phyloP scores from a whole-genome alignment of 192 early-diverging fungal species.

The Physocladia obscura region DNA sequence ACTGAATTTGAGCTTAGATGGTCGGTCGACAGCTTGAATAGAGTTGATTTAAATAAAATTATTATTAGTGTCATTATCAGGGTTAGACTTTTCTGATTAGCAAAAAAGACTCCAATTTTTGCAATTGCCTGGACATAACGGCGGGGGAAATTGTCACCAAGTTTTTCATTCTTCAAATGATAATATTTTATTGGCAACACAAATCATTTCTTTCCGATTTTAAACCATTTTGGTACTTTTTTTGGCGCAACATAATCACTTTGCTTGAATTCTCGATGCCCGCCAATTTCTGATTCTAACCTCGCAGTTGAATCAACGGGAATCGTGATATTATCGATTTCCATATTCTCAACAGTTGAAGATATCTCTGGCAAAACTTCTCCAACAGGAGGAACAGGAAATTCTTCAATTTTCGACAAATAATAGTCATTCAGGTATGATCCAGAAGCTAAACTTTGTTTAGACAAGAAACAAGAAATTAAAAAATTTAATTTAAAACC shows the following conservation, averaged over 20 bases:
- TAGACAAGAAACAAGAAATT: neutral
- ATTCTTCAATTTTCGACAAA: conserved; percentile 17
- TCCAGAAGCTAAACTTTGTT: neutral
- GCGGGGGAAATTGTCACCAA: no score
- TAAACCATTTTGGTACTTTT: conserved; percentile 47
- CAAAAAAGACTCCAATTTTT: no score
- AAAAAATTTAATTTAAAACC: conserved; percentile 9
- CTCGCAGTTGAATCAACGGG: neutral
- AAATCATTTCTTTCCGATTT: conserved; percentile 41
- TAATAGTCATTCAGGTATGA: conserved; percentile 14
- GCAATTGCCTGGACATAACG: no score
- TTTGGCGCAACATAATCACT: conserved; percentile 2
- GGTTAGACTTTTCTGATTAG: no score
- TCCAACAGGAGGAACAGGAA: conserved; percentile 21
- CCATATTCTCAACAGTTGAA: neutral
- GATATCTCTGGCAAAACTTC: neutral
- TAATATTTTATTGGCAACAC: no score
- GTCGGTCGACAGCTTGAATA: no score
- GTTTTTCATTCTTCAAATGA: no score
- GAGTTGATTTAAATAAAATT: no score
- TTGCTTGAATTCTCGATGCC: neutral
- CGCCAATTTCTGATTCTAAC: neutral
- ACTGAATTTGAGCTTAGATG: no score
- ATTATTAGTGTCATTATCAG: no score
- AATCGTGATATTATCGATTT: conserved; percentile 8